Percentiles rank a stretch among this genome's conserved stretches.
These are phyloP conservation scores for Bacterosira constricta DNA, from an alignment of 108 stramenopile genomes.

Conservation along the genomic window DNA sequence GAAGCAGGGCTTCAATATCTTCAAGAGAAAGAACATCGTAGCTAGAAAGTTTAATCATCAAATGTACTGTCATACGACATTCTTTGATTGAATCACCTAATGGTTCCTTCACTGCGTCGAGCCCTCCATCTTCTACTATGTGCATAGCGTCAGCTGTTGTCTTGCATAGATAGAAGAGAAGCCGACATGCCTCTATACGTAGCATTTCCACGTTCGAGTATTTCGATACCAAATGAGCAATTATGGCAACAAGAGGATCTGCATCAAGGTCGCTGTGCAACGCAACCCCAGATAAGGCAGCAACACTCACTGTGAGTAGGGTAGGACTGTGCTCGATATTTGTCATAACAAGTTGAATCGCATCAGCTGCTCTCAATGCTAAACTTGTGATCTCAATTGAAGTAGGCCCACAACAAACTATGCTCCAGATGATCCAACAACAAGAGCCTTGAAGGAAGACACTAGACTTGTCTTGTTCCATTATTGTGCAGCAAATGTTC, in stretches of 20 bases:
- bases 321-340: neutral
- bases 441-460: conserved; percentile 2
- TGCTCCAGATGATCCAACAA: conserved; percentile 11
- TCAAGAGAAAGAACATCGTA: neutral
- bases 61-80: neutral
- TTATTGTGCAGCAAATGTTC: neutral
- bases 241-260: neutral
- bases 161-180: conserved; percentile 10
- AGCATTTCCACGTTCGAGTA: neutral
- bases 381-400: neutral
- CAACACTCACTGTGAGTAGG: conserved; percentile 1
- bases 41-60: conserved; percentile 5
- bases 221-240: neutral
- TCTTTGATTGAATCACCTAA: neutral
- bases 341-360: neutral
- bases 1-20: neutral
- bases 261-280: neutral
- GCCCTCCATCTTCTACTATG: conserved; percentile 1
- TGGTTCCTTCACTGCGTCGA: neutral
- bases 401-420: neutral
- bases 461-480: neutral
- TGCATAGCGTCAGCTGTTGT: conserved; percentile 5
- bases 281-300: neutral
- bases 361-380: neutral
- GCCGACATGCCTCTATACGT: neutral